Evolutionary conservation across 441 rosid genomes (phyloP), one percentile per base, ranked within the genome.

Genomic region (Syzygium syzygioides): DNA sequence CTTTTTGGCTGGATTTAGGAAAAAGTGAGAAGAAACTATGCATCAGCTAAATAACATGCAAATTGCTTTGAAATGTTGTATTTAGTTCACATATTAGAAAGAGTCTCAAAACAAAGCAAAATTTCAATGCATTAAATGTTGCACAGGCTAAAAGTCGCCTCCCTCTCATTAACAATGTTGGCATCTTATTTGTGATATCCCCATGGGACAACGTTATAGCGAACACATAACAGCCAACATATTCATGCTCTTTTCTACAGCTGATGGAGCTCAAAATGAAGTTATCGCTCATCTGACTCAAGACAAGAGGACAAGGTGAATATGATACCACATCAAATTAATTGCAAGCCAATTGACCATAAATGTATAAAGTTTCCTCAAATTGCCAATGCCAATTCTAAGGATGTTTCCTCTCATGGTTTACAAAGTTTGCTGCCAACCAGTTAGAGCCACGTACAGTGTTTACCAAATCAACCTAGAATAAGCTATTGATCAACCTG

Each of bases 1-100:
- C 88, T 92, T 91, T 91, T 95, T 79, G 94, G 92, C 99, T 97
- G 93, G 53, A 90, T 79, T 37, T 88, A 66, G 15, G 86, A 83
- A 80, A 86, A 87, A 84, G 54, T 7, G 13, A 83, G n/a, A 86
- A 55, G 88, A 89, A 66, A 48, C 84, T 54, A 89, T 55, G 87
- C 83, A 68, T 90, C 54, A 88, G 54, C 87, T 86, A 60, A 90
- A 86, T 76, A 56, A 79, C 87, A 83, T 48, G 79, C 79, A 87
- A 89, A 86, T 54, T 62, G 28, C 71, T 56, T 50, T 56, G 86
- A 50, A 68, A 86, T 54, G 48, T 11, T 79, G 30, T 32, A 55
- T 48, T 66, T 66, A 66, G 41, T 32, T 66, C 76, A 66, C 76
- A 66, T 8, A 30, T 30, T 32, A 32, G 41, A 8, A 64, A 64